Evolutionary conservation across 352 stramenopile species (phyloP).

Genomic region (Pythium sp.): DNA sequence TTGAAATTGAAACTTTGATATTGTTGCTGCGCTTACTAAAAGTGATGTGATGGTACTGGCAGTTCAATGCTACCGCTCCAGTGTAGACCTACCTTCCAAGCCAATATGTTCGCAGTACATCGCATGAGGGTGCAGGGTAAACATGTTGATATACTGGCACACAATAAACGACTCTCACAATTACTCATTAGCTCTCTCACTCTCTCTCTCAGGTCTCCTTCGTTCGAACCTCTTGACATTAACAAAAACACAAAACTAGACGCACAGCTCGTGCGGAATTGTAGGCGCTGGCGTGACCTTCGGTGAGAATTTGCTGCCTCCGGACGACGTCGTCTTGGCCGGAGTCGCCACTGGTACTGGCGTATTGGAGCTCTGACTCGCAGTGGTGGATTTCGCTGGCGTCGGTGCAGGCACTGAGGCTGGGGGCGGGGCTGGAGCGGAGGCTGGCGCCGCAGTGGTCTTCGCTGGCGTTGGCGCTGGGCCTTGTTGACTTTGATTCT

Average conservation of each 20-base stretch:
- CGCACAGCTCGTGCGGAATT: constrained; percentile 16
- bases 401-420: constrained; percentile 5
- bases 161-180: not conserved
- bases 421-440: not conserved
- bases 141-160: not conserved
- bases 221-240: not conserved
- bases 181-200: not conserved
- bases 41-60: too few relatives aligned
- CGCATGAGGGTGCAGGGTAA: too few relatives aligned
- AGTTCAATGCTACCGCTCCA: too few relatives aligned
- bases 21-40: too few relatives aligned
- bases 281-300: constrained; percentile 10
- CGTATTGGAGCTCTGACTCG: not conserved
- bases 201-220: not conserved
- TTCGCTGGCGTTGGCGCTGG: constrained; percentile 17
- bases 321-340: constrained; percentile 12
- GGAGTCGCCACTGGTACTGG: constrained; percentile 9
- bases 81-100: too few relatives aligned
- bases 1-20: constrained; percentile 4
- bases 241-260: constrained; percentile 8
- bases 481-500: not conserved
- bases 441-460: constrained; percentile 6
- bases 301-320: not conserved
- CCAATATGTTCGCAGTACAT: too few relatives aligned
- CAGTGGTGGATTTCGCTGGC: constrained; percentile 3